Evolutionary conservation across 495 filamentous ascomycete species (phyloP).

Genomic region (Hypoxylon intermedium): DNA sequence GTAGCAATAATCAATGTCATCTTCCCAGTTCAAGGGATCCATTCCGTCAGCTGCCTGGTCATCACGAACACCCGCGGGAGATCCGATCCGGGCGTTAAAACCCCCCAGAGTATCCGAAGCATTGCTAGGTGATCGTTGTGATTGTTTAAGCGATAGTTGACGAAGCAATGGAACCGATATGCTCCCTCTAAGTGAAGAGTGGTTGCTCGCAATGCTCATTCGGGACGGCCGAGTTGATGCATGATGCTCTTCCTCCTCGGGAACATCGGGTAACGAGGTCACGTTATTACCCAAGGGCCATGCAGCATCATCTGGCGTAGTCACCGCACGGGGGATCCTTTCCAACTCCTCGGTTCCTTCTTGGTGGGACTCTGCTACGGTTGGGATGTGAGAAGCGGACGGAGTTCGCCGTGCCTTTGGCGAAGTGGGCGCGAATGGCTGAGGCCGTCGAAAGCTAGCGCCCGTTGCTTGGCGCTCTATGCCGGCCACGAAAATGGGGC

Average conservation of each 20-base stretch:
- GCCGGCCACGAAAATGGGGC: constrained; percentile 39
- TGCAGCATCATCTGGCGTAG: constrained; percentile 58
- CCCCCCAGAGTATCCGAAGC: constrained; percentile 54
- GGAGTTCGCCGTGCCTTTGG: constrained; percentile 39
- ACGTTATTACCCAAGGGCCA: constrained; percentile 56
- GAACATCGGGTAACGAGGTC: constrained; percentile 68
- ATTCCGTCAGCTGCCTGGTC: constrained; percentile 50
- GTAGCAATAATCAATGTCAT: constrained; percentile 94
- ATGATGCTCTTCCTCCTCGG: constrained; percentile 72
- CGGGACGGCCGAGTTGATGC: constrained; percentile 40
- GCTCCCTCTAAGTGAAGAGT: constrained; percentile 54
- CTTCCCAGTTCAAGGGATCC: constrained; percentile 76
- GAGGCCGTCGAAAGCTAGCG: constrained; percentile 50
- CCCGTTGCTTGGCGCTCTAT: constrained; percentile 52
- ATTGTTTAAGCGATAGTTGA: constrained; percentile 42
- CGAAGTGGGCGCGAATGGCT: constrained; percentile 43
- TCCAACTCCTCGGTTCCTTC: constrained; percentile 37
- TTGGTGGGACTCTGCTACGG: constrained; percentile 39
- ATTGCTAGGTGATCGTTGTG: constrained; percentile 50
- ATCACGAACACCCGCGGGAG: constrained; percentile 41
- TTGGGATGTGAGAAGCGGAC: constrained; percentile 38
- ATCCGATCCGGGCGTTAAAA: constrained; percentile 44
- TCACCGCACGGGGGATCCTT: constrained; percentile 48
- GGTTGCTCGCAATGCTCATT: constrained; percentile 50
- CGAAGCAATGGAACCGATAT: constrained; percentile 56